Evolutionary conservation across 2,329 filamentous ascomycete genomes (phyloP).

Genomic region (Didymella pomorum): DNA sequence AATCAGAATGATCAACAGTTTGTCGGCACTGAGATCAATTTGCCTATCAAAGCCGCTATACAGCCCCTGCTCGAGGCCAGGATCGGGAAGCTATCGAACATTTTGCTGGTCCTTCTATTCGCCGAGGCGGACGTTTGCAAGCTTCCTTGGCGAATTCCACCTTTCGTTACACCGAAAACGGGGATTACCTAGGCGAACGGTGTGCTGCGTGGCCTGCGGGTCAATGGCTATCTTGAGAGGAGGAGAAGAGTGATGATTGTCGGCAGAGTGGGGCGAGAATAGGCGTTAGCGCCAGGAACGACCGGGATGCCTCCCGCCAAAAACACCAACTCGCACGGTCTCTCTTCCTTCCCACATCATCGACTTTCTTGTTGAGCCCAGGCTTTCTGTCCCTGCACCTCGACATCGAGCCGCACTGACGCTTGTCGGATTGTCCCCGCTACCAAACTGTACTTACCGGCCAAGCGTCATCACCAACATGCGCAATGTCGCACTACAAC

Average conservation of each 20-base stretch:
- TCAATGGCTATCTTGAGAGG: not conserved
- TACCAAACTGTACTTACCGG: not conserved
- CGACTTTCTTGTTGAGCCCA: constrained; percentile 14
- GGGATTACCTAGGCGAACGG: not conserved
- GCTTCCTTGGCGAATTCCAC: constrained; percentile 6
- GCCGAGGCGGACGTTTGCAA: constrained; percentile 7
- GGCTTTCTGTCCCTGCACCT: constrained; percentile 5
- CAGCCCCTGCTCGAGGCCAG: constrained; percentile 6
- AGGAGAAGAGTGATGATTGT: constrained; percentile 6
- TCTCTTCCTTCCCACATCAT: not conserved
- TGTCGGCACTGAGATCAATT: not conserved
- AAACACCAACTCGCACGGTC: constrained; percentile 1
- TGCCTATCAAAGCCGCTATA: constrained; percentile 9
- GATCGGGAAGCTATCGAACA: constrained; percentile 1
- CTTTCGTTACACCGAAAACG: constrained; percentile 2
- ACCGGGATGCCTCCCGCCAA: not conserved
- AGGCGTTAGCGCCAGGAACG: constrained; percentile 10
- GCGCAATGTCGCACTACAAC: constrained; percentile 10
- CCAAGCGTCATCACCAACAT: constrained; percentile 2
- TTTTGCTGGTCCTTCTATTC: not conserved
- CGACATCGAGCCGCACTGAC: constrained; percentile 2
- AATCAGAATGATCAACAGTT: constrained; percentile 10
- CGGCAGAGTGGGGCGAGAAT: constrained; percentile 5
- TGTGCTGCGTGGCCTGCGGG: constrained; percentile 13
- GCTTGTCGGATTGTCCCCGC: not conserved